A percentile compares a stretch with the other conserved stretches of the same genome.
Evolutionary conservation across 495 filamentous ascomycete genomes (phyloP).

Genomic region (Amniculicola lignicola): DNA sequence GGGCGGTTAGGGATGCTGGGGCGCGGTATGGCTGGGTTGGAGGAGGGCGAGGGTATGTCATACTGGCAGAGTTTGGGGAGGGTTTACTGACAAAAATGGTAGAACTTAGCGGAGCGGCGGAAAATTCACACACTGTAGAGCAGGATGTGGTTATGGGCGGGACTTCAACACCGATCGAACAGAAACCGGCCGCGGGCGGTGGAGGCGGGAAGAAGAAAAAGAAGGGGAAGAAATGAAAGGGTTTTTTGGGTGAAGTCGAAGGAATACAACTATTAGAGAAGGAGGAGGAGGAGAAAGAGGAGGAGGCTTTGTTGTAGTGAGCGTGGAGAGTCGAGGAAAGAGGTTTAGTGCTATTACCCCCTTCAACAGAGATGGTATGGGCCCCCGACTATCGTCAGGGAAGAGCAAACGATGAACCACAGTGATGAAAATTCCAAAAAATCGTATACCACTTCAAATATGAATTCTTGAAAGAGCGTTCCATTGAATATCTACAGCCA

Average conservation of each 20-base stretch:
- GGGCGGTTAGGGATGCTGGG: conserved; percentile 67
- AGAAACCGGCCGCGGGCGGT: conserved; percentile 26
- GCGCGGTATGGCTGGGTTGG: conserved; percentile 60
- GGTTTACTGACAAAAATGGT: conserved; percentile 16
- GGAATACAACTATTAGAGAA: neutral
- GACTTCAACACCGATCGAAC: conserved; percentile 3
- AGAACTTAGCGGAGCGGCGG: conserved; percentile 9
- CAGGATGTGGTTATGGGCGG: conserved; percentile 11
- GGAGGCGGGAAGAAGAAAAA: conserved; percentile 44
- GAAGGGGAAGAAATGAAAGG: conserved; percentile 46
- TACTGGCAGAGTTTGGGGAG: conserved; percentile 44
- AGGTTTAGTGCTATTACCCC: neutral
- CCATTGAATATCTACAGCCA: neutral
- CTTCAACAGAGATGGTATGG: neutral
- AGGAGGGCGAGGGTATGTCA: too few species aligned
- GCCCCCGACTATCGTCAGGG: too few species aligned
- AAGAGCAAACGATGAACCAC: neutral
- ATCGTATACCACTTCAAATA: neutral
- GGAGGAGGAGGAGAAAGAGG: neutral
- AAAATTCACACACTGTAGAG: conserved; percentile 10
- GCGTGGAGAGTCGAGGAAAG: neutral
- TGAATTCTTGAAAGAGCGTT: neutral
- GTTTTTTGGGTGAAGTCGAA: neutral
- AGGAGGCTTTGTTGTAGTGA: neutral
- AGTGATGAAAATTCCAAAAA: too few species aligned